Evolutionary conservation across 2,329 filamentous ascomycete species (phyloP), one percentile per base, ranked within the genome.

Genomic region (Furcasterigmium furcatum): DNA sequence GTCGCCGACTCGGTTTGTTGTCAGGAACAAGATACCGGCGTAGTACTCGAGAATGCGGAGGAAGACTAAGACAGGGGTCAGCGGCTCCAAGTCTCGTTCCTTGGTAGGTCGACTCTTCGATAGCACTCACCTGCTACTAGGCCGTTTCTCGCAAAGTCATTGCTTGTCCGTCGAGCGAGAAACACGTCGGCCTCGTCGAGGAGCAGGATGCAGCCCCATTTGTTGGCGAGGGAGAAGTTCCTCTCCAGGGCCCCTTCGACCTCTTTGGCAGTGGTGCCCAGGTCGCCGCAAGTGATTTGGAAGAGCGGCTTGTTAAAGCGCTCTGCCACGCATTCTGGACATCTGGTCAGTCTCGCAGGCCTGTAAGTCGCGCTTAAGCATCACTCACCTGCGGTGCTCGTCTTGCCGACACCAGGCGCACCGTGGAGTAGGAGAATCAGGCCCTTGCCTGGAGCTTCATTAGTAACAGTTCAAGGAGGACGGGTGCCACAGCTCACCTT

Each of bases 111-210:
- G n/a, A n/a, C n/a, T n/a, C n/a, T n/a, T n/a, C n/a, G n/a, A n/a
- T 27, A 10, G 13, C 20, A 44, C 25, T 14, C 16, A 46, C 46
- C 46, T 3, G 47, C 46, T 1, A 46, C 47, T 2, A 46, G 16
- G 1, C 39, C 47, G 4, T 49, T 49, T 2, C 44, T 5, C 16
- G 25, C 44, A 13, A 49, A 43, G 4, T 41, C 46, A 12, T 88
- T 86, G 2, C 90, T 82, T 62, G 88, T 87, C 69, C n/a, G n/a
- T n/a, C n/a, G n/a, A n/a, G 94, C 88, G 12, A 95, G 70, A 67
- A 91, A 91, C 4, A 91, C 85, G 55, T 91, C 88, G 2, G 87
- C 89, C 66, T 95, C 90, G 55, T 95, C 90, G 1, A 95, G 79
- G 2, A 95, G 77, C 0, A 95, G 71, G 8, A 95, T 87, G 0